Conservation (phyloP, 352 stramenopile species). For the Pythium guiyangense region DNA sequence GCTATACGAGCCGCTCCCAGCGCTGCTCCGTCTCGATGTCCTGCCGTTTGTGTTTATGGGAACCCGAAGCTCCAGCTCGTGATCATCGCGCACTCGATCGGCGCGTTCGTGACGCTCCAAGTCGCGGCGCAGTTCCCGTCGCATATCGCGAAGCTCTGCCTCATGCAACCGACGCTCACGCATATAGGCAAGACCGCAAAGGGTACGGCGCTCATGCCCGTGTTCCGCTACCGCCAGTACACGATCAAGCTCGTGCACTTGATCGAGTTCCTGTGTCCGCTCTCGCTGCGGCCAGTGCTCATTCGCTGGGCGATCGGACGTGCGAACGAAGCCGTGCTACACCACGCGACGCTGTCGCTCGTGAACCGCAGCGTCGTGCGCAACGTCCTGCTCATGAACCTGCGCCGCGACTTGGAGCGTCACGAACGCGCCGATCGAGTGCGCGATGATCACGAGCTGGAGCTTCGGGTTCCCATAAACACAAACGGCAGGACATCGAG, state of each 20-base stretch:
- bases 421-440: slow-evolving; percentile 65
- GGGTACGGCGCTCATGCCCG: too few relatives aligned
- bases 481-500: slow-evolving; percentile 48
- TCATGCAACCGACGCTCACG: slow-evolving; percentile 71
- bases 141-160: slow-evolving; percentile 49
- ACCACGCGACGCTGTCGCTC: slow-evolving; percentile 45
- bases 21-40: slow-evolving; percentile 41
- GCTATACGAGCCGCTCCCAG: slow-evolving; percentile 65
- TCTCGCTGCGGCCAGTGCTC: too few relatives aligned
- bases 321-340: slow-evolving; percentile 35
- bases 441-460: slow-evolving; percentile 46
- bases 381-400: slow-evolving; percentile 70
- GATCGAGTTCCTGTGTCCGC: too few relatives aligned
- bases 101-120: slow-evolving; percentile 45
- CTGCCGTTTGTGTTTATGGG: slow-evolving; percentile 37
- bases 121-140: slow-evolving; percentile 48
- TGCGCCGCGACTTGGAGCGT: slow-evolving; percentile 42
- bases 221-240: too few relatives aligned
- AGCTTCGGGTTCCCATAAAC: slow-evolving; percentile 43
- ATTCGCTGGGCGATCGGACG: too few relatives aligned
- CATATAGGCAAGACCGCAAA: slow-evolving; percentile 49
- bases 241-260: too few relatives aligned
- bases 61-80: slow-evolving; percentile 46
- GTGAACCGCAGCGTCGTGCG: slow-evolving; percentile 50
- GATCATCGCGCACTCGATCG: slow-evolving; percentile 68